These are phyloP conservation scores for Capsella rubella DNA, from an alignment of 441 rosid genomes.

Conservation along the genomic window DNA sequence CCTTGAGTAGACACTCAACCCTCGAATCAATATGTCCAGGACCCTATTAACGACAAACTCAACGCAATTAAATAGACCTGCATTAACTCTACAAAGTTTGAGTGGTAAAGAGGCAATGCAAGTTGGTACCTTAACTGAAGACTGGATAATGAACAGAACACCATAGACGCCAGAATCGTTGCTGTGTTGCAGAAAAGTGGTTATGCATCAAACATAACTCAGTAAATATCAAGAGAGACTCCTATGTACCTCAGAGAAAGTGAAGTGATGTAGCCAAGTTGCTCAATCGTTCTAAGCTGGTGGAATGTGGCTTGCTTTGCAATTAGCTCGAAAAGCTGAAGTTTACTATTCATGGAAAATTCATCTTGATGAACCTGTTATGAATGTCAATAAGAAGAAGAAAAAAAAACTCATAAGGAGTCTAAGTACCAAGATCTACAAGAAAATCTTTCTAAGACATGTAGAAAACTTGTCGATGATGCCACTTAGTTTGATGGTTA, in stretches of 20 bases:
- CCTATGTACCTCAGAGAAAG: conserved; percentile 69
- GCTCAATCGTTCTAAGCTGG: conserved; percentile 96
- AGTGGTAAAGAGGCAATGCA: conserved; percentile 23
- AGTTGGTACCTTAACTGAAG: conserved; percentile 72
- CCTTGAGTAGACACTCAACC: conserved; percentile 77
- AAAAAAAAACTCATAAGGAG: neutral
- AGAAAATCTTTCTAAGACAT: conserved; percentile 3
- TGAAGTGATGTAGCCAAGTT: conserved; percentile 83
- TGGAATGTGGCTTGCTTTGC: conserved; percentile 90
- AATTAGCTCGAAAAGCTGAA: conserved; percentile 74
- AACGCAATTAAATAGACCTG: neutral
- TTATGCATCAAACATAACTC: conserved; percentile 17
- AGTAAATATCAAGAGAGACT: neutral
- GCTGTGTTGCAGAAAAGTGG: conserved; percentile 46
- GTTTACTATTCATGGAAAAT: conserved; percentile 66
- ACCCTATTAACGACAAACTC: conserved; percentile 52
- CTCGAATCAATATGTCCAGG: conserved; percentile 80
- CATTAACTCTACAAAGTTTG: conserved; percentile 14
- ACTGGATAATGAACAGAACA: conserved; percentile 78
- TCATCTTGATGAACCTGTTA: conserved; percentile 72
- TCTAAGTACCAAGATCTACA: conserved; percentile 9
- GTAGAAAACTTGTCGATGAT: conserved; percentile 3
- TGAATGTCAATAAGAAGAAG: neutral
- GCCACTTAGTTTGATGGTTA: neutral
- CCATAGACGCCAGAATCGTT: conserved; percentile 73